These are phyloP conservation scores for Linnemannia hyalina DNA, from an alignment of 192 early-diverging fungal genomes.

Conservation along the genomic window DNA sequence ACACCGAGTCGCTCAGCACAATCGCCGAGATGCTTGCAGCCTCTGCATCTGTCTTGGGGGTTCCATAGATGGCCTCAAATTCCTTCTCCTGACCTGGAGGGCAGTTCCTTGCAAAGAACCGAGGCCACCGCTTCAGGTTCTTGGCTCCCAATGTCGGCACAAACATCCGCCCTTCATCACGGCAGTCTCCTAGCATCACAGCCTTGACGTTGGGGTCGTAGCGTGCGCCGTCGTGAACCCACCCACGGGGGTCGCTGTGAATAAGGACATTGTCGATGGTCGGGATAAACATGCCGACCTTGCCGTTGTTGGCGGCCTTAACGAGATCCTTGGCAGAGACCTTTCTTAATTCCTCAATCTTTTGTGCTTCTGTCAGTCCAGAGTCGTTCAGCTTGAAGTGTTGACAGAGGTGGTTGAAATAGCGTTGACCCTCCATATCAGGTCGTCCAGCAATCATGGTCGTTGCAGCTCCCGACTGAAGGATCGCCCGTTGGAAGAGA, in stretches of 20 bases:
- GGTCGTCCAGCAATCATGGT: conserved; percentile 33
- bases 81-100: conserved; percentile 40
- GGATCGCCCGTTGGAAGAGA: conserved; percentile 47
- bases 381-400: conserved; percentile 22
- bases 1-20: conserved; percentile 28
- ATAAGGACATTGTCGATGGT: conserved; percentile 42
- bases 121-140: conserved; percentile 41
- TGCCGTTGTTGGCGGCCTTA: conserved; percentile 30
- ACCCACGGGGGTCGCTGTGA: conserved; percentile 23
- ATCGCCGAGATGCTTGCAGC: conserved; percentile 20
- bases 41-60: conserved; percentile 33
- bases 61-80: conserved; percentile 43
- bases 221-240: conserved; percentile 34
- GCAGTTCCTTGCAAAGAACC: conserved; percentile 33
- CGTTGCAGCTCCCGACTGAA: conserved; percentile 45
- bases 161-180: conserved; percentile 46
- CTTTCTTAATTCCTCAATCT: conserved; percentile 22
- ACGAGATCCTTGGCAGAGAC: conserved; percentile 44
- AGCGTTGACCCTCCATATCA: conserved; percentile 36
- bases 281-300: conserved; percentile 36
- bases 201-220: conserved; percentile 39
- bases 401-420: conserved; percentile 40
- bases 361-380: conserved; percentile 19
- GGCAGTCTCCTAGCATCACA: conserved; percentile 49
- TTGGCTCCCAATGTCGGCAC: conserved; percentile 30